These are phyloP conservation scores for Colletotrichum paranaense DNA, from an alignment of 2,329 filamentous ascomycete genomes.

Conservation along the genomic window DNA sequence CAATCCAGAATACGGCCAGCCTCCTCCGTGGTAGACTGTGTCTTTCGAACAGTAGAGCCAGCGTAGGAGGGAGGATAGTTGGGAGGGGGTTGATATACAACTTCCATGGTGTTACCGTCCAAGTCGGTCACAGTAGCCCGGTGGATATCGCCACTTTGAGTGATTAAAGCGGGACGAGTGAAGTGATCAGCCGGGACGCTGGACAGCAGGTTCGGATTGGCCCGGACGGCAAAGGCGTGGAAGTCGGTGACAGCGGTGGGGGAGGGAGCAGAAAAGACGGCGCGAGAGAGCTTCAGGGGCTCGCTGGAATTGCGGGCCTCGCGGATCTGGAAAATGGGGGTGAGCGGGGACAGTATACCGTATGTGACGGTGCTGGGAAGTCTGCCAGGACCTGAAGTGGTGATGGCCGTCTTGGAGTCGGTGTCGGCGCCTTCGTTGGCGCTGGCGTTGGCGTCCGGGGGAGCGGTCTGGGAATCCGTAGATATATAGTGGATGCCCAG, in stretches of 20 bases:
- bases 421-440: constrained; percentile 4
- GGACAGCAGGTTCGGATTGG: constrained; percentile 63
- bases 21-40: constrained; percentile 51
- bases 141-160: constrained; percentile 46
- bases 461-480: constrained; percentile 39
- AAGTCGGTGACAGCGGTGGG: constrained; percentile 76
- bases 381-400: neutral
- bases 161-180: constrained; percentile 56
- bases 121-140: constrained; percentile 76
- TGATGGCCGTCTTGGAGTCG: constrained; percentile 7
- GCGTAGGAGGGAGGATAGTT: constrained; percentile 47
- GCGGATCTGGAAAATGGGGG: constrained; percentile 58
- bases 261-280: constrained; percentile 77
- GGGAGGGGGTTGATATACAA: constrained; percentile 66
- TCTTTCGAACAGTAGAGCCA: constrained; percentile 48
- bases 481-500: constrained; percentile 79
- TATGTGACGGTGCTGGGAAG: constrained; percentile 52
- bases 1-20: constrained; percentile 59
- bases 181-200: neutral
- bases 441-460: constrained; percentile 11
- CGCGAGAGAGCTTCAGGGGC: constrained; percentile 55
- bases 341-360: constrained; percentile 48
- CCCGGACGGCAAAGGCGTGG: constrained; percentile 75
- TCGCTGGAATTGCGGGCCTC: constrained; percentile 52
- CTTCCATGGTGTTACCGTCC: constrained; percentile 87